phyloP scores from a whole-genome alignment of 2,329 filamentous ascomycete genomes.

The Pseudohalonectria lignicola region DNA sequence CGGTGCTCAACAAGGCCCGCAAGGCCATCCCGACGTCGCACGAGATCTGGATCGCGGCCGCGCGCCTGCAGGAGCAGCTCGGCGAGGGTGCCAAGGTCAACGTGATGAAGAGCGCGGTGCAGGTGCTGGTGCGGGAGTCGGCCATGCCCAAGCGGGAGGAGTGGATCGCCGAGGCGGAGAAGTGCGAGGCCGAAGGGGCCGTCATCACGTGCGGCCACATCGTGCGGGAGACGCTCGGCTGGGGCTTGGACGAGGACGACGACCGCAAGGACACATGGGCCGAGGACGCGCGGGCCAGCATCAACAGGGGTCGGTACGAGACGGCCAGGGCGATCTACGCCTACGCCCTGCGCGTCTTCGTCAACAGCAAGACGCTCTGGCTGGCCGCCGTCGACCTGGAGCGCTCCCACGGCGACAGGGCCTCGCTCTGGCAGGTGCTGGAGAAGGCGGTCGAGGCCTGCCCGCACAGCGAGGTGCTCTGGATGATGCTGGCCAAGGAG shows the following conservation, averaged over 20 bases:
- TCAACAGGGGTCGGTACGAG: constrained; percentile 71
- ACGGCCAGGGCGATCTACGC: constrained; percentile 91
- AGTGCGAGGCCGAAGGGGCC: constrained; percentile 86
- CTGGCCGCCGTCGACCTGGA: constrained; percentile 85
- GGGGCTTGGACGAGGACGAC: constrained; percentile 89
- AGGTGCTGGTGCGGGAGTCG: constrained; percentile 77
- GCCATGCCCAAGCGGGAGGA: constrained; percentile 97
- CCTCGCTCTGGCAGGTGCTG: constrained; percentile 72
- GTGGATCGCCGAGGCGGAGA: constrained; percentile 91
- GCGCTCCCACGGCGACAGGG: constrained; percentile 74
- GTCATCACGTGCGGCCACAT: constrained; percentile 80
- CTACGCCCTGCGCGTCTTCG: constrained; percentile 81
- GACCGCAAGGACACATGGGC: constrained; percentile 94
- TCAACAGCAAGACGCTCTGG: constrained; percentile 81
- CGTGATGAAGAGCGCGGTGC: constrained; percentile 89
- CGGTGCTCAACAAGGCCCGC: constrained; percentile 88
- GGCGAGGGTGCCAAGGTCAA: constrained; percentile 72
- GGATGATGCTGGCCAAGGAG: constrained; percentile 93
- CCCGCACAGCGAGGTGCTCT: constrained; percentile 80
- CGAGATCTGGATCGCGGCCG: constrained; percentile 95
- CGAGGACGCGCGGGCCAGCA: constrained; percentile 79
- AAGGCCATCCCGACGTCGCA: constrained; percentile 88
- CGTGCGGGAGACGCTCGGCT: constrained; percentile 84
- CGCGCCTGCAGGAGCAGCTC: constrained; percentile 77
- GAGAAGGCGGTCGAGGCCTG: constrained; percentile 93